phyloP scores from a whole-genome alignment of 2,329 filamentous ascomycete genomes.

The Trichoderma hamatum region DNA sequence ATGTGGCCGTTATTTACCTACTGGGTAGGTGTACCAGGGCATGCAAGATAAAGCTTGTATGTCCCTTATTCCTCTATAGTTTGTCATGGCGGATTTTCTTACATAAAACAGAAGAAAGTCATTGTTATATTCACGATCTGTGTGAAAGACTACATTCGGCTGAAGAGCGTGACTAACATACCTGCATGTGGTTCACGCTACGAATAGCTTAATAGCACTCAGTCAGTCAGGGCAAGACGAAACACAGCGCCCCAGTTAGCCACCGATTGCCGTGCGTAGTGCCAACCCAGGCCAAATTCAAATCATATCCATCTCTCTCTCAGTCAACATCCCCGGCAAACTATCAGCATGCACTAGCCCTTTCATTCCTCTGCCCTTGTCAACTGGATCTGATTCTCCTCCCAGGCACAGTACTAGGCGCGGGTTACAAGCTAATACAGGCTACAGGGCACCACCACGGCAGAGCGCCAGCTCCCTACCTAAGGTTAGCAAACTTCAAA shows the following conservation, averaged over 20 bases:
- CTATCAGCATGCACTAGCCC: neutral
- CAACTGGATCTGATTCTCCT: neutral
- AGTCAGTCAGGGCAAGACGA: neutral
- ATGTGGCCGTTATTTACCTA: neutral
- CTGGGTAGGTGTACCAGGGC: neutral
- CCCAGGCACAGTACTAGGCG: neutral
- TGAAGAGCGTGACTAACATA: neutral
- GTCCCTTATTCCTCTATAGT: too few relatives aligned
- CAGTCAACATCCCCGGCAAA: neutral
- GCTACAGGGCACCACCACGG: neutral
- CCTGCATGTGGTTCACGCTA: neutral
- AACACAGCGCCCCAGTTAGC: neutral
- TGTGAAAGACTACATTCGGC: neutral
- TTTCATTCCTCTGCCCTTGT: neutral
- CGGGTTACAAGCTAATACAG: too few relatives aligned
- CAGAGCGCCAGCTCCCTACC: neutral
- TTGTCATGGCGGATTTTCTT: too few relatives aligned
- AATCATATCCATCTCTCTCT: neutral
- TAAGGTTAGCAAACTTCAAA: neutral
- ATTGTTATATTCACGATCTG: neutral
- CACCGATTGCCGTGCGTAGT: neutral
- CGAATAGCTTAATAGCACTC: neutral
- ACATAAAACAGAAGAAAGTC: neutral
- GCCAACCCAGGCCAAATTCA: neutral
- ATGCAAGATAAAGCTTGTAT: neutral